Base-by-base conservation (phyloP, 169 alveolate species). In the Eimeria nieschulzi region DNA sequence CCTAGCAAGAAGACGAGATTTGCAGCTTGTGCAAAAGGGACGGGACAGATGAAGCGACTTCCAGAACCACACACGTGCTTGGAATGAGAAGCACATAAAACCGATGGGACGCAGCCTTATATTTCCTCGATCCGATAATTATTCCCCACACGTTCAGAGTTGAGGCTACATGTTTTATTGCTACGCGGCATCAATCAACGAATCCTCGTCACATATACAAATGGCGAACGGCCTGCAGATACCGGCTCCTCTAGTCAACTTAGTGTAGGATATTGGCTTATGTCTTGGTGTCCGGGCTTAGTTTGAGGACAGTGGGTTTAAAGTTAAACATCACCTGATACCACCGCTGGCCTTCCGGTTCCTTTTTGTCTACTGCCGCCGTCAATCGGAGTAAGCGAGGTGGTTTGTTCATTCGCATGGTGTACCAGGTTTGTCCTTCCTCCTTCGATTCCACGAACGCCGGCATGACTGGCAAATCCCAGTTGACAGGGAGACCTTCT, bases 301-400 rank as follows among this genome's bases (percentile, higher is more conserved):
- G 25, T 53, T 59, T 56, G 63, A 80, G 73, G 33, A 80, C 88
- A 23, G 75, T 25, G 5, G 88, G 88, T 15, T 59, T 80, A 56
- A 80, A 80, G 73, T 80, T 55, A 26, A 59, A 46, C 76, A 59
- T 80, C 56, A 59, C 10, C 61, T 56, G 76, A 75, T 59, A 80
- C 76, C 73, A 80, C 51, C 59, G 54, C 56, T 61, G 21, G 7
- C 39, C 55, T 55, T 21, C 76, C 12, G 9, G 46, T 61, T 21
- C 19, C 39, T 80, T 80, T 23, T 80, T 75, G 71, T 80, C 75
- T 7, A 59, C 55, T 21, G 70, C 9, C 7, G 88, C 88, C 21
- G 76, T 80, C 76, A 80, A 63, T 72, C 88, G 76, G n/a, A 80
- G 88, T 7, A 80, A 12, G 88, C 75, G 76, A 61, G 88, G 76